A percentile compares a stretch with the other conserved stretches of the same genome.
These are phyloP conservation scores for Piromyces sp. DNA, from an alignment of 192 early-diverging fungal genomes.

Conservation along the genomic window DNA sequence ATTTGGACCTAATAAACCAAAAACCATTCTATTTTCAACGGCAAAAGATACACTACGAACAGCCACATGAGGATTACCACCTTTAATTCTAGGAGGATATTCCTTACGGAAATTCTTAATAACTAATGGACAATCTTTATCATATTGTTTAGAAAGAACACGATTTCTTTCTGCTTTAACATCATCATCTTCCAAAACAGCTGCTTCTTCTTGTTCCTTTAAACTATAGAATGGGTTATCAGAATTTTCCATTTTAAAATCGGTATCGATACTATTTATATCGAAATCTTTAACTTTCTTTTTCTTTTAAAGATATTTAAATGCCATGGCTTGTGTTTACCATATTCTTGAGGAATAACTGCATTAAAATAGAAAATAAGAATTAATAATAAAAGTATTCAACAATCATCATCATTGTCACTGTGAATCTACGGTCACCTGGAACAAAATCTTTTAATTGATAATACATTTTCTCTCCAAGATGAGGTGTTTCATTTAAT, in stretches of 20 bases:
- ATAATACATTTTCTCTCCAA: too few relatives aligned
- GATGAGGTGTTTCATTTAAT: too few relatives aligned
- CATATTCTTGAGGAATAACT: constrained; percentile 39
- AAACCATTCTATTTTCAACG: neutral
- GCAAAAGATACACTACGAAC: too few relatives aligned
- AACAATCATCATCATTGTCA: constrained; percentile 31
- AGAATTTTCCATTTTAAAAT: too few relatives aligned
- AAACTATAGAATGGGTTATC: too few relatives aligned
- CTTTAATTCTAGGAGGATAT: constrained; percentile 1
- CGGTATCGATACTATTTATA: too few relatives aligned
- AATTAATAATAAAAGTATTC: constrained; percentile 24
- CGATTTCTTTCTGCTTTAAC: constrained; percentile 8
- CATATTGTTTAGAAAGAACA: constrained; percentile 2
- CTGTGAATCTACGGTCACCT: constrained; percentile 12
- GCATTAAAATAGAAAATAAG: constrained; percentile 9
- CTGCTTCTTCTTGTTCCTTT: too few relatives aligned
- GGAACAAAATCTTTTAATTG: too few relatives aligned
- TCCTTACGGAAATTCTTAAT: constrained; percentile 7
- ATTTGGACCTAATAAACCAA: constrained; percentile 4
- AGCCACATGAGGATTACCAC: neutral
- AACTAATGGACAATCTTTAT: constrained; percentile 9
- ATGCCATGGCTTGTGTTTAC: constrained; percentile 44
- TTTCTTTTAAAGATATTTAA: constrained; percentile 6
- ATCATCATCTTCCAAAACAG: constrained; percentile 9
- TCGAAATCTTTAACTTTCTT: too few relatives aligned